Evolutionary conservation across 305 asterid genomes (phyloP).

Genomic region (Fraxinus sp.): DNA sequence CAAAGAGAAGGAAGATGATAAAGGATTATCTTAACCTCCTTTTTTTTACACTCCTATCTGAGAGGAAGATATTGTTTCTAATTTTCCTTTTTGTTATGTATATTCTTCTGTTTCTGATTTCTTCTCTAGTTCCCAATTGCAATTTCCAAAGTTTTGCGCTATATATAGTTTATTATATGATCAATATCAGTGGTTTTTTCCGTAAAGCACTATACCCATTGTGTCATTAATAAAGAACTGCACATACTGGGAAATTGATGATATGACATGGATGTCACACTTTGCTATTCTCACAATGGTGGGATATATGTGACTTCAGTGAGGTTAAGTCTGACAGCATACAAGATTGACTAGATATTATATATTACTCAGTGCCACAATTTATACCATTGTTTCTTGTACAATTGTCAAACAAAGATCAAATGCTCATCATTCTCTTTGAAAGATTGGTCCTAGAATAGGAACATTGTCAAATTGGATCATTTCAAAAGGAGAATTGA

Average conservation of each 20-base stretch:
- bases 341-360: neutral
- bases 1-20: neutral
- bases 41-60: neutral
- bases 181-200: neutral
- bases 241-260: neutral
- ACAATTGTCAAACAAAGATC: neutral
- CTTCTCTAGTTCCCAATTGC: neutral
- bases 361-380: neutral
- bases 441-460: neutral
- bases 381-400: neutral
- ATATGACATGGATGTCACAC: neutral
- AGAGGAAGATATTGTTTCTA: neutral
- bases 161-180: neutral
- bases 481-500: neutral
- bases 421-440: neutral
- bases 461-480: neutral
- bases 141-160: neutral
- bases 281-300: neutral
- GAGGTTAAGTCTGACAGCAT: neutral
- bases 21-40: constrained; percentile 3
- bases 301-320: neutral
- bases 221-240: neutral
- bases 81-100: neutral
- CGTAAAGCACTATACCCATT: neutral
- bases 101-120: neutral